A percentile compares a stretch with the other conserved stretches of the same genome.
Evolutionary conservation across 805 yeast species (phyloP).

Genomic region (Starmerella gropengiesseri): DNA sequence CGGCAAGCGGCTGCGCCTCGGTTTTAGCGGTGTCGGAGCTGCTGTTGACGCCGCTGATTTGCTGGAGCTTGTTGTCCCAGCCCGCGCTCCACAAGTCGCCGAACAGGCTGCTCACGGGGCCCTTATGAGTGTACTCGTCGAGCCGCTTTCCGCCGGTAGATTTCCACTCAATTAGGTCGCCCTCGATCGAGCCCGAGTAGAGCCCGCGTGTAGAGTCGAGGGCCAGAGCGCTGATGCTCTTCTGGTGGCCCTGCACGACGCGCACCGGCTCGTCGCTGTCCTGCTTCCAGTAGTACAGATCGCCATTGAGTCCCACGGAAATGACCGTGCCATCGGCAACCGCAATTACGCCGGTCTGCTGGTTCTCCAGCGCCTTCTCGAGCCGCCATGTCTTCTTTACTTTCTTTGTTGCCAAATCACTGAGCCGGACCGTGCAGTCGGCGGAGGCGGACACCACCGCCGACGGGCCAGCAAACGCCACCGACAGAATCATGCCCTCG

Average conservation of each 20-base stretch:
- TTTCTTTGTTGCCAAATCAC: slow-evolving; percentile 42
- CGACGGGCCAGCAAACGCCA: slow-evolving; percentile 52
- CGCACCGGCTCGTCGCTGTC: slow-evolving; percentile 29
- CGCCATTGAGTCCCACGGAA: slow-evolving; percentile 62
- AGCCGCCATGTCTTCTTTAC: slow-evolving; percentile 42
- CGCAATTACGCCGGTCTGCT: slow-evolving; percentile 69
- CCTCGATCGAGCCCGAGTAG: slow-evolving; percentile 73
- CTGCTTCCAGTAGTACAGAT: slow-evolving; percentile 48
- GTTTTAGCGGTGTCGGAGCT: slow-evolving; percentile 29
- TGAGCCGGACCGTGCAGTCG: slow-evolving; percentile 60
- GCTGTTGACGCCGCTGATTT: slow-evolving; percentile 26
- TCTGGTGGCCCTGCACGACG: slow-evolving; percentile 67
- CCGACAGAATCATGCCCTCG: slow-evolving; percentile 68
- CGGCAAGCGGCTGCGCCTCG: slow-evolving; percentile 38
- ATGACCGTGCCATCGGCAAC: slow-evolving; percentile 47
- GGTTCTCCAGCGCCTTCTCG: slow-evolving; percentile 43
- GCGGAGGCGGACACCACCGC: slow-evolving; percentile 73
- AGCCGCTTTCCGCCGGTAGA: slow-evolving; percentile 32
- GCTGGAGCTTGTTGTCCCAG: slow-evolving; percentile 76
- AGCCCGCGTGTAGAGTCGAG: slow-evolving; percentile 23
- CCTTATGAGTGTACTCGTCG: slow-evolving; percentile 42
- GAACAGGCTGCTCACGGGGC: slow-evolving; percentile 52
- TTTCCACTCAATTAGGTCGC: slow-evolving; percentile 54
- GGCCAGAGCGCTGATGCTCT: slow-evolving; percentile 55
- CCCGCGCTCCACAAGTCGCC: slow-evolving; percentile 40